Percentiles rank a stretch among this genome's conserved stretches.
These are phyloP conservation scores for Leccinum barrowsii DNA, from an alignment of 768 basidiomycete species.

Conservation along the genomic window DNA sequence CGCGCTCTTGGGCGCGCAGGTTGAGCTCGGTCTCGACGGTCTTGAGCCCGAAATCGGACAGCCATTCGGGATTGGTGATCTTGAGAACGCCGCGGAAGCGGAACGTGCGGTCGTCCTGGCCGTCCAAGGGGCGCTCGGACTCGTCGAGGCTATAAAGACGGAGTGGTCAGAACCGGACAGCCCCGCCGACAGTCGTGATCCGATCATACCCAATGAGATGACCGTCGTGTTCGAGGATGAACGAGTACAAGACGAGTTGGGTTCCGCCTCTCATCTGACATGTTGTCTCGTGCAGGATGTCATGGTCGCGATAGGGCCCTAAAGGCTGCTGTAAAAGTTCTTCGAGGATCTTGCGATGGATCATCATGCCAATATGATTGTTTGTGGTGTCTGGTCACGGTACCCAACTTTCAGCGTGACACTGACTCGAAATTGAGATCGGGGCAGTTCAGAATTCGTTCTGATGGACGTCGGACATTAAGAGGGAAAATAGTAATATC, in stretches of 20 bases:
- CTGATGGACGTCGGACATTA: neutral
- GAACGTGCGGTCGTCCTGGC: conserved; percentile 33
- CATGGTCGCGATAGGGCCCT: conserved; percentile 29
- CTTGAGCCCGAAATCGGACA: conserved; percentile 43
- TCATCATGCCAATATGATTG: conserved; percentile 14
- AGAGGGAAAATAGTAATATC: neutral
- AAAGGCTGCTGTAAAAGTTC: conserved; percentile 27
- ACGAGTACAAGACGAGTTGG: conserved; percentile 27
- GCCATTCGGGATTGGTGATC: conserved; percentile 44
- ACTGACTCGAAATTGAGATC: neutral
- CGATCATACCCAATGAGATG: conserved; percentile 23
- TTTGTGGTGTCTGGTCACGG: neutral
- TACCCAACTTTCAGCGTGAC: no score
- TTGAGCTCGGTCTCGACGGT: conserved; percentile 44
- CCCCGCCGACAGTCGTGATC: neutral
- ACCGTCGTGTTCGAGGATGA: conserved; percentile 26
- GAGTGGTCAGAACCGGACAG: neutral
- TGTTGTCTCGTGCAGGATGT: conserved; percentile 19
- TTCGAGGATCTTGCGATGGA: conserved; percentile 15
- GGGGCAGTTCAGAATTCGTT: neutral
- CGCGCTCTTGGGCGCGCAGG: conserved; percentile 33
- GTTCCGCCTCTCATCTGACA: conserved; percentile 15
- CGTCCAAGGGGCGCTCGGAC: conserved; percentile 37
- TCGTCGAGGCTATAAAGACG: conserved; percentile 41
- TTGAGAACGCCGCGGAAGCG: conserved; percentile 51